Evolutionary conservation across 2,329 filamentous ascomycete species (phyloP).

Genomic region (Phyllachora maydis): DNA sequence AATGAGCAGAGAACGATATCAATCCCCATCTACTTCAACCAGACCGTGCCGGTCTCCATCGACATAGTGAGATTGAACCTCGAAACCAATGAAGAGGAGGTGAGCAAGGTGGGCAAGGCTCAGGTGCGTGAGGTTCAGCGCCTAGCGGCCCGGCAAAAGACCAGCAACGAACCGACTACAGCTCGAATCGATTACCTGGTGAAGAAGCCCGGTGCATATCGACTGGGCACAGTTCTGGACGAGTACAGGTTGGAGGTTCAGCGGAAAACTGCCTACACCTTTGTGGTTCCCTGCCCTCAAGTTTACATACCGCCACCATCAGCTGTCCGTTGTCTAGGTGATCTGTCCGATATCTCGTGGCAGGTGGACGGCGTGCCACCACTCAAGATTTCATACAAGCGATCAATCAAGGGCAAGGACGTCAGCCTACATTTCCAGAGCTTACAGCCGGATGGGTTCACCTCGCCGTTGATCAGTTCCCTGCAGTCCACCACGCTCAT

Average conservation of each 20-base stretch:
- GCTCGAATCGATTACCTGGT: conserved; percentile 53
- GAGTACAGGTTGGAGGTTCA: conserved; percentile 89
- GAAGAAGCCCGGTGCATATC: conserved; percentile 77
- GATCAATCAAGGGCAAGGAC: conserved; percentile 65
- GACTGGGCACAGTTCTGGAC: conserved; percentile 68
- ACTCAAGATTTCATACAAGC: conserved; percentile 80
- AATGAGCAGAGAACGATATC: conserved; percentile 35
- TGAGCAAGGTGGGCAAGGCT: conserved; percentile 50
- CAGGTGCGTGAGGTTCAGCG: conserved; percentile 60
- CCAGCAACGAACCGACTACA: conserved; percentile 37
- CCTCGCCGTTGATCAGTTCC: conserved; percentile 60
- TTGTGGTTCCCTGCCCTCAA: conserved; percentile 71
- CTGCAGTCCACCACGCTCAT: conserved; percentile 36
- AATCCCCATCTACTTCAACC: conserved; percentile 82
- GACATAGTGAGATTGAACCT: conserved; percentile 79
- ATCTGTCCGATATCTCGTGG: conserved; percentile 68
- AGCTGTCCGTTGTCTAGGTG: conserved; percentile 58
- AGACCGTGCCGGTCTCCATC: conserved; percentile 72
- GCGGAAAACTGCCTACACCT: conserved; percentile 51
- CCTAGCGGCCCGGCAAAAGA: conserved; percentile 41
- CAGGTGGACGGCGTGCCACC: conserved; percentile 79
- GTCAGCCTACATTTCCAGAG: conserved; percentile 81
- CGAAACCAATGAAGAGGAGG: conserved; percentile 61
- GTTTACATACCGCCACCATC: conserved; percentile 48
- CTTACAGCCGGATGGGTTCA: conserved; percentile 72